Base-by-base conservation (phyloP, 192 early-diverging fungal genomes). In the Geranomyces michiganensis region DNA sequence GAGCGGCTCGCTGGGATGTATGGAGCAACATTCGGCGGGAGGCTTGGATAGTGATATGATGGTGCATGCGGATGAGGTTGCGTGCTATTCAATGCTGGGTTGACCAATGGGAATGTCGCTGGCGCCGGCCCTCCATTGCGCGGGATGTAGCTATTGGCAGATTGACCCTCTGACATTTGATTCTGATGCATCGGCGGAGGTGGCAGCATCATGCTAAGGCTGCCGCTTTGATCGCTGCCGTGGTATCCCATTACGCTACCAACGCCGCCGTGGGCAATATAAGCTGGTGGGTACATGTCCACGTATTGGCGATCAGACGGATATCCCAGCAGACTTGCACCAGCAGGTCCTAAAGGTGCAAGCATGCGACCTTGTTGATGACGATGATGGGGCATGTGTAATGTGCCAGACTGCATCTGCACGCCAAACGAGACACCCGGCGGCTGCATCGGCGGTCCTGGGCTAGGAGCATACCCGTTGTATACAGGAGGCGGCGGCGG, bases 401-500 rank as follows among this genome's bases (percentile, higher is more conserved):
- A 26, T 24, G 51, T n/a, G 51, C 51, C 51, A 53, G 51, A 3
- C 51, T 53, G 51, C 51, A 53, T 53, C 51, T n/a, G 24, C 51
- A 53, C 24, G 51, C 51, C 51, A 26, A 24, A 53, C 19, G 51
- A 26, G 24, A 24, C 7, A 15, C 51, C 51, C 3, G 3, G n/a
- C n/a, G 19, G 51, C 24, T n/a, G 51, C 51, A 53, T 53, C 24
- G n/a, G 3, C 19, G 51, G 51, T 3, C 36, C 36, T 41, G 36
- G 10, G 3, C 5, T 10, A 3, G 36, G 5, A 41, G 5, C 36
- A 41, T 53, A 26, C 7, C 51, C 51, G 19, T 15, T 4, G 51
- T 53, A 53, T 15, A n/a, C 51, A 26, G 19, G 24, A 4, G 24
- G 4, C n/a, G 51, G 51, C 15, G 51, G 6, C 7, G 7, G 24